Evolutionary conservation across 2,329 filamentous ascomycete species (phyloP).

Genomic region (Trichoderma harzianum): DNA sequence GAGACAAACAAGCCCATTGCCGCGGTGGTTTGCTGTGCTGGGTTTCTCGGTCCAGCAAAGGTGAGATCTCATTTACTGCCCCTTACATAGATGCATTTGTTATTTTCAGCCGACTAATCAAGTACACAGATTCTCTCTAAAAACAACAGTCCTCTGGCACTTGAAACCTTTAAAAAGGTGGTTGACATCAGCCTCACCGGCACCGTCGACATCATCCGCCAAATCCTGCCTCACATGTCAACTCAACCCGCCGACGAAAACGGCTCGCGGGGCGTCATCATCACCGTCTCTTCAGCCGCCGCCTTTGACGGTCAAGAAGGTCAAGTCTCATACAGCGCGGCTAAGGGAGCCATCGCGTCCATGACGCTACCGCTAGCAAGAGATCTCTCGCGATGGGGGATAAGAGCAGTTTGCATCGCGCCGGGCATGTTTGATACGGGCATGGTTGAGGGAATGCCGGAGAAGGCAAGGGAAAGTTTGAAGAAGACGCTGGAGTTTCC

Average conservation of each 20-base stretch:
- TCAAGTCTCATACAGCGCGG: neutral
- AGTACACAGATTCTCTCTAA: neutral
- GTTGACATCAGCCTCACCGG: conserved; percentile 2
- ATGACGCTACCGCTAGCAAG: neutral
- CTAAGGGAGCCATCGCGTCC: neutral
- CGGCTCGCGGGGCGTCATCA: neutral
- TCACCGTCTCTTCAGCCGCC: neutral
- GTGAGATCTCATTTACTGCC: neutral
- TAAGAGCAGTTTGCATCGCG: neutral
- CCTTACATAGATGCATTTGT: neutral
- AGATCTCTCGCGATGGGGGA: neutral
- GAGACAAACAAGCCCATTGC: neutral
- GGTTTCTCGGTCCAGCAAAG: neutral
- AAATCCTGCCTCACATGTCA: neutral
- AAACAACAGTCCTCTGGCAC: neutral
- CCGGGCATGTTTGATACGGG: conserved; percentile 4
- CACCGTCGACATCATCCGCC: conserved; percentile 1
- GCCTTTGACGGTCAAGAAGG: conserved; percentile 4
- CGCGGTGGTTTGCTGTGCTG: neutral
- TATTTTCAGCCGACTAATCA: neutral
- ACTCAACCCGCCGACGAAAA: neutral
- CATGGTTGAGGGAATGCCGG: neutral
- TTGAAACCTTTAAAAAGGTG: neutral
- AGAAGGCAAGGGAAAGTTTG: neutral
- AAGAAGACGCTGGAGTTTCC: conserved; percentile 2